Conservation (phyloP, 2,329 filamentous ascomycete genomes). For the Pestalotiopsis sp. region DNA sequence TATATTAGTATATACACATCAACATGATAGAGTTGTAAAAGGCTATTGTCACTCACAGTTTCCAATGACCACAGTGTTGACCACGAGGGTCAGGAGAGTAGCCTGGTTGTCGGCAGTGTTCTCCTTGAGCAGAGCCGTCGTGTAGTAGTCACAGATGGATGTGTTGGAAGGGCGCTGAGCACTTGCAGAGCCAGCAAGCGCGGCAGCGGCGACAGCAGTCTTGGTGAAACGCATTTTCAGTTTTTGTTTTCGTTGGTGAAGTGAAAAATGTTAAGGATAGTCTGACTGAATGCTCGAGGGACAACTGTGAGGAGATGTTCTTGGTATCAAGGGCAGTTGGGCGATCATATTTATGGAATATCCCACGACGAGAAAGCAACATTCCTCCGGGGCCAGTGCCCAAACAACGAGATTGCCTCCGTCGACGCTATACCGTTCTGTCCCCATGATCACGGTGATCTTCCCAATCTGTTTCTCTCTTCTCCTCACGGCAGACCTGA, state of each 20-base stretch:
- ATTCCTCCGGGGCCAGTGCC: neutral
- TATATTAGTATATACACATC: neutral
- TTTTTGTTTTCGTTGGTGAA: neutral
- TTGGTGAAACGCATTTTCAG: conserved; percentile 29
- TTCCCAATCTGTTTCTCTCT: neutral
- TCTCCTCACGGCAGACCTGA: neutral
- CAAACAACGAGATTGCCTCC: neutral
- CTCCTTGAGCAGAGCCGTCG: conserved; percentile 56
- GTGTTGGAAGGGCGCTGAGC: conserved; percentile 50
- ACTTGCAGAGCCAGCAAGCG: conserved; percentile 24
- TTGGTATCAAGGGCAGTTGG: neutral
- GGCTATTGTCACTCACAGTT: conserved; percentile 44
- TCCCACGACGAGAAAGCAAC: neutral
- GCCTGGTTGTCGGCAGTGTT: conserved; percentile 62
- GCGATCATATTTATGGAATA: neutral
- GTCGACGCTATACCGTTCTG: neutral
- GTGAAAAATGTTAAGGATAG: neutral
- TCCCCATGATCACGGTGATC: neutral
- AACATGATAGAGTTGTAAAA: neutral
- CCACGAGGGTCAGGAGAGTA: conserved; percentile 55
- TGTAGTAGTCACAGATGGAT: conserved; percentile 66
- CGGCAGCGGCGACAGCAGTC: conserved; percentile 22
- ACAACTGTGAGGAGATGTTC: neutral
- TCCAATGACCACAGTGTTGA: conserved; percentile 67
- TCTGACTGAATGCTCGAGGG: neutral